phyloP scores from a whole-genome alignment of 2,329 filamentous ascomycete genomes.

The Xylaria sp. region DNA sequence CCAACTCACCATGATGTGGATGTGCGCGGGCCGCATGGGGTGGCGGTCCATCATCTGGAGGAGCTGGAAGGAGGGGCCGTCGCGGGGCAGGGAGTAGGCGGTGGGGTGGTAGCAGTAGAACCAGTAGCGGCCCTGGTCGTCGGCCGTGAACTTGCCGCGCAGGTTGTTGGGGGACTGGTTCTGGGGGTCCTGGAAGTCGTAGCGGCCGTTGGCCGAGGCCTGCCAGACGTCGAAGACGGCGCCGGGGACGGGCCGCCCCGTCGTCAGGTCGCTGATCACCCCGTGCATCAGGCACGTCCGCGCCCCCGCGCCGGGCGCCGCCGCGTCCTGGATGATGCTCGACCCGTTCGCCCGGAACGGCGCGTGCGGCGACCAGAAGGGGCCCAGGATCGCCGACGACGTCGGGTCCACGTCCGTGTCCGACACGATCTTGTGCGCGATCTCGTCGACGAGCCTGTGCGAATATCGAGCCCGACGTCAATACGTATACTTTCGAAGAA shows the following conservation, averaged over 20 bases:
- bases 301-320: slow-evolving; percentile 64
- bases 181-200: slow-evolving; percentile 75
- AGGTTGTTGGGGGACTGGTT: slow-evolving; percentile 75
- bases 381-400: slow-evolving; percentile 75
- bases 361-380: slow-evolving; percentile 77
- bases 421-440: slow-evolving; percentile 65
- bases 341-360: slow-evolving; percentile 70
- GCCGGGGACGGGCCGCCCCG: slow-evolving; percentile 60
- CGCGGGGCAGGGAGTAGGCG: slow-evolving; percentile 70
- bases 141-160: slow-evolving; percentile 73
- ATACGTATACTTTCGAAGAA: not conserved
- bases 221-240: slow-evolving; percentile 81
- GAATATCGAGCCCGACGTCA: slow-evolving; percentile 3
- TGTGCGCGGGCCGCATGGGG: slow-evolving; percentile 53
- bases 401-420: slow-evolving; percentile 66
- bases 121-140: slow-evolving; percentile 70
- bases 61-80: slow-evolving; percentile 52
- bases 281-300: slow-evolving; percentile 71
- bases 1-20: slow-evolving; percentile 52
- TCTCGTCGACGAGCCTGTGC: slow-evolving; percentile 64
- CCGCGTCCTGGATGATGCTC: slow-evolving; percentile 66
- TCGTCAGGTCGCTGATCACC: slow-evolving; percentile 51
- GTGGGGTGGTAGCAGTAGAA: slow-evolving; percentile 78
- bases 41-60: slow-evolving; percentile 51
- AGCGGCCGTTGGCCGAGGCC: slow-evolving; percentile 73